Evolutionary conservation across 495 filamentous ascomycete genomes (phyloP), one percentile per base, ranked within the genome.

Genomic region (Cryomyces minteri): DNA sequence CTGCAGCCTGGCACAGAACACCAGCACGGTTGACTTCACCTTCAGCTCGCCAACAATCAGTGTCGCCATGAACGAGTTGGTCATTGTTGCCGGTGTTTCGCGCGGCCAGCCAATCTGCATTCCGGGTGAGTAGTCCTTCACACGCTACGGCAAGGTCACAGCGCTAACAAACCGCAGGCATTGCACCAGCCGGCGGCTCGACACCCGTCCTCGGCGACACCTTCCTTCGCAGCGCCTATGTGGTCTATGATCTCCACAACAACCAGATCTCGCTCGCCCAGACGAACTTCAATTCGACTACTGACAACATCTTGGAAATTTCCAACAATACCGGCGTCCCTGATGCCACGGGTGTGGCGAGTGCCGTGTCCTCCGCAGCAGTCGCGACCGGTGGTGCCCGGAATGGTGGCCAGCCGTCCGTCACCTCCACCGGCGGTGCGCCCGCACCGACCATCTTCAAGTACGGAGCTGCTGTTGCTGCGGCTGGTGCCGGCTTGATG

Each of bases 171-270:
- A 25, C 2, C 18, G 18, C 18, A 25, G 18, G 18, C 18, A 80
- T 95, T 58, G 69, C 71, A 6, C 79, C 83, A 9, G 74, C 82
- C 5, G 74, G 72, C 8, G 51, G 62, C n/a, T 73, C 72, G 39
- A 77, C 74, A 4, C 65, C 71, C 34, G 79, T 94, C 4, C 64
- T 98, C 32, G 88, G 88, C 9, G 88, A 98, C 58, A 95, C 88
- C 0, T 98, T 95, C 65, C 68, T 98, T 11, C 74, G 90, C 45
- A 83, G 78, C 32, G 86, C 88, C 0, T 98, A 95, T 54, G 77
- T 94, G 30, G 88, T 98, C 0, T 95, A 87, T 55, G 88, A 95
- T 54, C 65, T 95, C 11, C 71, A 68, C 10, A 94, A 88, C 57
- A 85, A 94, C 61, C 71, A 86, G 62, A 88, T 98, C 47, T 81